Base-by-base conservation (phyloP, 305 asterid species). In the Fraxinus platypoda region DNA sequence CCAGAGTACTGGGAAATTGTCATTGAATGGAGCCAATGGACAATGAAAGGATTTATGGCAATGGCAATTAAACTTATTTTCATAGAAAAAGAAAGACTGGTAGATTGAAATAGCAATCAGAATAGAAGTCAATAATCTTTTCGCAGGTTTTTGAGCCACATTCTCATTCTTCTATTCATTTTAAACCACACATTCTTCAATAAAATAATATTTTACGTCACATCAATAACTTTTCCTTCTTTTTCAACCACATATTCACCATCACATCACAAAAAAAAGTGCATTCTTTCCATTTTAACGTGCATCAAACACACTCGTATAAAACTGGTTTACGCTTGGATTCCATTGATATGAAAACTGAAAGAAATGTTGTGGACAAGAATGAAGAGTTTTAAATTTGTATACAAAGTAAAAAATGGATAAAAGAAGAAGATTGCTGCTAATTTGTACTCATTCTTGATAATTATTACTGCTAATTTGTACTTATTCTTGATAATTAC, bases 381-480 rank as follows among this genome's bases (percentile, higher is more conserved):
- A 21, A n/a, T 57, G n/a, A 57, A 57, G 9, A 57, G 68, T 57
- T 57, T 57, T 57, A 57, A 3, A 57, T 57, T 57, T 19, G 28
- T 57, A 57, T 57, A 57, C 68, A 26, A 4, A 15, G 23, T 4
- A 28, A 54, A n/a, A 54, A 54, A 15, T 59, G 70, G 70, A 59
- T 21, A 59, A 59, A 19, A 8, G 12, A 43, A 37, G 41, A 23
- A 21, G 12, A 26, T 26, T 26, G 28, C 28, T 26, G 28, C 28
- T 28, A 28, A 28, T 28, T 28, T 28, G 31, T 28, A 28, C 31
- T 28, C 3, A 28, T 28, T 28, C 31, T 28, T 28, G 31, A 28
- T 28, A 28, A 28, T 28, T 28, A 12, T 76, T 81, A 31, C 81
- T 64, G 31, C 81, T 76, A 77, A 76, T 77, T 38, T 82, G 84